Conservation (phyloP, 2,329 filamentous ascomycete species). For the Leptographium radiaticola region DNA sequence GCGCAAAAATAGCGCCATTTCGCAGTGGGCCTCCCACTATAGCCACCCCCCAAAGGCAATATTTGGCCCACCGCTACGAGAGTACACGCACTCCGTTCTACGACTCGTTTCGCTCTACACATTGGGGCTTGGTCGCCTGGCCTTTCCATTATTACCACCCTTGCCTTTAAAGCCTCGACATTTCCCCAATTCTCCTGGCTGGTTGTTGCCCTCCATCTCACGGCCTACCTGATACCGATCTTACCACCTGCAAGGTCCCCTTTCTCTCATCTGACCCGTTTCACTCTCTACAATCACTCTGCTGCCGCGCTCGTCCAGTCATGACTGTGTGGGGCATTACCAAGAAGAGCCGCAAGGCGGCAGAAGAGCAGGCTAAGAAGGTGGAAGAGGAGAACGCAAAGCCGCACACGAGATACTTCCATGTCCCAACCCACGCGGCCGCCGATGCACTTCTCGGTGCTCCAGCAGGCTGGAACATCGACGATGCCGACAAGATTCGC, state of each 20-base stretch:
- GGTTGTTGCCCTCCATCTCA: too few species aligned
- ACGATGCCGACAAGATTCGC: constrained; percentile 33
- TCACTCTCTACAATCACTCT: not conserved
- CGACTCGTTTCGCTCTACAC: too few species aligned
- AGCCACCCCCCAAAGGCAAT: too few species aligned
- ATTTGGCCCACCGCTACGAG: too few species aligned
- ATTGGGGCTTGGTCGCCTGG: too few species aligned
- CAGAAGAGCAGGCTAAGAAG: constrained; percentile 39
- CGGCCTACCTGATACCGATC: too few species aligned
- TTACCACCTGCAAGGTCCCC: not conserved
- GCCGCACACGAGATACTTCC: constrained; percentile 33
- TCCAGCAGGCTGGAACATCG: constrained; percentile 35
- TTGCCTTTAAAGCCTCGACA: too few species aligned
- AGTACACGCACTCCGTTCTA: too few species aligned
- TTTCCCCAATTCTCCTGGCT: too few species aligned
- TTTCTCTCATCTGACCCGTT: not conserved
- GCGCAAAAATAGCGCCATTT: too few species aligned
- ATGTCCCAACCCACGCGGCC: constrained; percentile 49
- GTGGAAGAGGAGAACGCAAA: constrained; percentile 21
- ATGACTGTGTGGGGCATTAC: constrained; percentile 48
- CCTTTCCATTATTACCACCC: too few species aligned
- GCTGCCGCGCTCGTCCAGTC: not conserved
- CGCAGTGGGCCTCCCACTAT: too few species aligned
- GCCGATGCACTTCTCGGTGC: constrained; percentile 42
- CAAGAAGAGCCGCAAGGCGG: constrained; percentile 37